These are phyloP conservation scores for Vicia sativa DNA, from an alignment of 306 rosid species.

Conservation along the genomic window DNA sequence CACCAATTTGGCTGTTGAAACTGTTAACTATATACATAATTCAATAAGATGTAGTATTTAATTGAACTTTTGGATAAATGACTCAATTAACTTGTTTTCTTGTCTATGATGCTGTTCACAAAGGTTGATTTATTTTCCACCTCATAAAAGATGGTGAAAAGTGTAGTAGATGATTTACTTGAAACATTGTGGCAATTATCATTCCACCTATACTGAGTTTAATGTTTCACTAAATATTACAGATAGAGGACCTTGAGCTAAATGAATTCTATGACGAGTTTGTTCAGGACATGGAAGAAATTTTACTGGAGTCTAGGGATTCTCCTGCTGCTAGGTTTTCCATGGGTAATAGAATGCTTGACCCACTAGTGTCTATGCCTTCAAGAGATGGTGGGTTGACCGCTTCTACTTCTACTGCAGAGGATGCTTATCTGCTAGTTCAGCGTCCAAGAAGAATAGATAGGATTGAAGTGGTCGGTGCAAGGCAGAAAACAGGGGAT, in stretches of 20 bases:
- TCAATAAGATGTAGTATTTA: slow-evolving; percentile 19
- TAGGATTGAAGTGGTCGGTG: slow-evolving; percentile 94
- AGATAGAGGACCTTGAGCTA: slow-evolving; percentile 68
- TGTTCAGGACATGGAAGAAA: slow-evolving; percentile 97
- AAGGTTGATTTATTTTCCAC: slow-evolving; percentile 20
- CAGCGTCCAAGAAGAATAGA: slow-evolving; percentile 65
- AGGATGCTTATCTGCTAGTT: slow-evolving; percentile 53
- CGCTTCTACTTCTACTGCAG: slow-evolving; percentile 81
- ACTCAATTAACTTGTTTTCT: neutral
- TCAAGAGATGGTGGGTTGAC: slow-evolving; percentile 86
- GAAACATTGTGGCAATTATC: slow-evolving; percentile 11
- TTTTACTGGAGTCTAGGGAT: slow-evolving; percentile 78
- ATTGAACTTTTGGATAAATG: neutral
- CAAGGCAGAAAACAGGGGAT: slow-evolving; percentile 93
- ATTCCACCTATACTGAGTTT: slow-evolving; percentile 7
- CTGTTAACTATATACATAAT: slow-evolving; percentile 6
- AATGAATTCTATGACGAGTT: slow-evolving; percentile 81
- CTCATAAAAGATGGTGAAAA: slow-evolving; percentile 20
- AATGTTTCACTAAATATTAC: slow-evolving; percentile 47
- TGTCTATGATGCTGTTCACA: neutral
- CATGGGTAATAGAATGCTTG: slow-evolving; percentile 54
- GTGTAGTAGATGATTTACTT: slow-evolving; percentile 11
- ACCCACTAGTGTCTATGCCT: slow-evolving; percentile 58
- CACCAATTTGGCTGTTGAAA: slow-evolving; percentile 25
- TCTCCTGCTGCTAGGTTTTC: slow-evolving; percentile 66